phyloP scores from a whole-genome alignment of 805 yeast genomes.

The Lipomyces orientalis region DNA sequence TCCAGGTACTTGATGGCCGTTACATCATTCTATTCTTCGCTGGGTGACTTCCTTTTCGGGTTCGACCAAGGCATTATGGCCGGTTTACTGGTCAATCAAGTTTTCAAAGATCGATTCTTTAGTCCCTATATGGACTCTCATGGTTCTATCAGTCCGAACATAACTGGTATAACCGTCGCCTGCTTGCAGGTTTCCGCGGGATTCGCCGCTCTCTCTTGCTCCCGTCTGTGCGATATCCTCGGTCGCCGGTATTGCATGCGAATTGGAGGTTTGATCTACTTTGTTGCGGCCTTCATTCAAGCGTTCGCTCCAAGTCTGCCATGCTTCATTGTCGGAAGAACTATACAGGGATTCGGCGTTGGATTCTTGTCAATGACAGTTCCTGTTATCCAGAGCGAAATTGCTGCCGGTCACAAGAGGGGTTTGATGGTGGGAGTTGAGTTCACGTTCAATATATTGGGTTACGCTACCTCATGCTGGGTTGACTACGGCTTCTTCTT shows the following conservation, averaged over 20 bases:
- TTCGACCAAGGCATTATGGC: constrained; percentile 80
- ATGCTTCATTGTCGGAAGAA: constrained; percentile 69
- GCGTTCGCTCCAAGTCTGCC: constrained; percentile 60
- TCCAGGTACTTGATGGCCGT: not conserved
- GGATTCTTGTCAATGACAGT: constrained; percentile 83
- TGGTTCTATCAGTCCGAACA: not conserved
- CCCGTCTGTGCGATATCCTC: constrained; percentile 71
- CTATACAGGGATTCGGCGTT: constrained; percentile 82
- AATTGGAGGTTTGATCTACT: constrained; percentile 75
- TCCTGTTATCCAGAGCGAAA: constrained; percentile 86
- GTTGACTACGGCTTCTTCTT: constrained; percentile 77
- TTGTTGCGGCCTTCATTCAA: constrained; percentile 78
- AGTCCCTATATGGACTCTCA: constrained; percentile 73
- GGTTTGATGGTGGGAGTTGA: constrained; percentile 85
- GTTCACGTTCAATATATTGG: constrained; percentile 82
- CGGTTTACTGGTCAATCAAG: constrained; percentile 49
- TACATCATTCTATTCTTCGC: constrained; percentile 50
- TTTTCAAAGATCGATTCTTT: constrained; percentile 59
- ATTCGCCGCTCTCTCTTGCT: not conserved
- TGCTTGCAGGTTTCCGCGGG: constrained; percentile 1
- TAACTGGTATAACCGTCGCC: not conserved
- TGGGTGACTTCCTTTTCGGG: constrained; percentile 69
- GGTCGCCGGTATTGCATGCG: constrained; percentile 81
- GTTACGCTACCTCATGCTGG: constrained; percentile 85
- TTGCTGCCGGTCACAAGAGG: constrained; percentile 82